Conservation (phyloP, 1,284 basidiomycete genomes). For the Boletus smithii region DNA sequence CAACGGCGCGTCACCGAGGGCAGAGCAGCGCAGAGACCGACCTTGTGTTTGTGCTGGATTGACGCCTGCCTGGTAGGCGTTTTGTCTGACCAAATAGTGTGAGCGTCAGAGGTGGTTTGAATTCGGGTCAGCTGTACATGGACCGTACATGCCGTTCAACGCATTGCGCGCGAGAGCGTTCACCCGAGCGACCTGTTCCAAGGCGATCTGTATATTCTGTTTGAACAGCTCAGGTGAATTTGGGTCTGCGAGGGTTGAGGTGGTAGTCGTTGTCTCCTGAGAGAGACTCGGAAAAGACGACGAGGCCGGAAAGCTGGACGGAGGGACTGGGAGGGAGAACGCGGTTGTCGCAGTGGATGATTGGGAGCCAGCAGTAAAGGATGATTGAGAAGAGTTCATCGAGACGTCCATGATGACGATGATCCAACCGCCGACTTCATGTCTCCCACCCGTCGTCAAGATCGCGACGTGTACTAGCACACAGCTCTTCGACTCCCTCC, state of each 20-base stretch:
- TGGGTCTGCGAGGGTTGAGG: constrained; percentile 33
- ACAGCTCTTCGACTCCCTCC: constrained; percentile 22
- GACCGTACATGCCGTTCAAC: constrained; percentile 41
- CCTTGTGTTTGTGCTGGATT: constrained; percentile 43
- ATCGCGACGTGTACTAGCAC: constrained; percentile 21
- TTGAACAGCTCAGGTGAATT: constrained; percentile 48
- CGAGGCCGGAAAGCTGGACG: no score
- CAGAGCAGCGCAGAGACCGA: constrained; percentile 18
- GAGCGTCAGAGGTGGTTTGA: not conserved
- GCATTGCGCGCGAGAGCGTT: constrained; percentile 39
- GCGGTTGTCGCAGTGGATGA: constrained; percentile 12
- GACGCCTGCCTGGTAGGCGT: constrained; percentile 42
- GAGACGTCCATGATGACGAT: constrained; percentile 6
- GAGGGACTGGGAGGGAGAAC: constrained; percentile 21
- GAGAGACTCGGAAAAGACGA: constrained; percentile 25
- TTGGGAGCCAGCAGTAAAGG: constrained; percentile 16
- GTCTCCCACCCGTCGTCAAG: constrained; percentile 28
- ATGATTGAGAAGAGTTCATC: constrained; percentile 19
- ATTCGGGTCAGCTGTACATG: not conserved
- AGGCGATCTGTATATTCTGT: constrained; percentile 42
- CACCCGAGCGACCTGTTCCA: constrained; percentile 38
- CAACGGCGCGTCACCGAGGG: no score
- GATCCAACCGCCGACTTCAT: constrained; percentile 18
- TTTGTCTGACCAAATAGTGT: constrained; percentile 33
- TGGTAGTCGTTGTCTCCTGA: constrained; percentile 23